Evolutionary conservation across 345 rosid genomes (phyloP), one percentile per base, ranked within the genome.

Genomic region (Aegle marmelos): DNA sequence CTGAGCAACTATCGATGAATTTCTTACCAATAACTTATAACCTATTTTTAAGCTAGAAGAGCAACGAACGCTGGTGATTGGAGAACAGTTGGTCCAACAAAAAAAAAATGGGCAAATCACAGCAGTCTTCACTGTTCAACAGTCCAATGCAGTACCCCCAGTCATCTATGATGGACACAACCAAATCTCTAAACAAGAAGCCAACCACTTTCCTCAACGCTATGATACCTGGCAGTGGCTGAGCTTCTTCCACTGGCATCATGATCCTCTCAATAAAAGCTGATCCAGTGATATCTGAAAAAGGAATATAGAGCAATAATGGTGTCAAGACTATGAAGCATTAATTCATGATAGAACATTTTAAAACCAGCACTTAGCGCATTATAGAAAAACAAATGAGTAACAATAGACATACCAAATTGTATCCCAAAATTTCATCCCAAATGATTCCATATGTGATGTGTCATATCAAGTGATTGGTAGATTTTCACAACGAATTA

Each of bases 51-150:
- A 27, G 54, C 37, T 36, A 30, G 31, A 25, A 21, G 60, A 41
- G 57, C 27, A 33, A 58, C 16, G 6, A 56, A 25, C 4, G 13
- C 36, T 34, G 50, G 34, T 28, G 28, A 33, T 31, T 22, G 30
- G 5, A 37, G 6, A 73, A 14, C n/a, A 25, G 73, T 25, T 56
- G 65, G 28, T 36, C 9, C 21, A 59, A 79, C 53, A 56, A 50
- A 10, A 59, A 79, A 57, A 56, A 50, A 10, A 59, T 19, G 33
- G 63, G 17, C 65, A 72, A 79, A 37, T 90, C 88, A 56, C 11
- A 80, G 86, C 94, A 93, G 77, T 91, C 95, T 78, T 90, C 90
- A 16, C 90, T 88, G 79, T 93, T 92, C 92, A 91, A 81, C 34
- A 91, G 80, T 64, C 97, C 93, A n/a, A 89, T 70, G 74, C 93